A percentile compares a stretch with the other conserved stretches of the same genome.
Conservation (phyloP, 352 stramenopile species). For the Globisporangium nagaii region DNA sequence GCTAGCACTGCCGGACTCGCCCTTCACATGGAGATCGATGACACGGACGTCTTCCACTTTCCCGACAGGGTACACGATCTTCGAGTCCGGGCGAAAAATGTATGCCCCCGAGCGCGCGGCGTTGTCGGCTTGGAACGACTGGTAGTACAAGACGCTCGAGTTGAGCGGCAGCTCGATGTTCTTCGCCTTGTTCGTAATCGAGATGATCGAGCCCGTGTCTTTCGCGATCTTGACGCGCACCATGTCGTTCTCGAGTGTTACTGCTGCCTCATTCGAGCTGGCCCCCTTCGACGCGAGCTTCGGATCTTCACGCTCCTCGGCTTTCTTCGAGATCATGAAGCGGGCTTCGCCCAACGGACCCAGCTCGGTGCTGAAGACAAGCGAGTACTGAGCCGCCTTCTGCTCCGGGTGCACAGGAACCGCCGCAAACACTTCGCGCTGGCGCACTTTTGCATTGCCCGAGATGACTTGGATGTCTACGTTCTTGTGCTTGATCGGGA, state of each 20-base stretch:
- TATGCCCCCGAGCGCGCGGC: constrained; percentile 94
- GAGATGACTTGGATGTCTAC: constrained; percentile 33
- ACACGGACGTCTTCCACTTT: constrained; percentile 24
- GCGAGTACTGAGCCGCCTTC: constrained; percentile 46
- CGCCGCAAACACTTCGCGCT: constrained; percentile 43
- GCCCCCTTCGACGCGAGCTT: neutral
- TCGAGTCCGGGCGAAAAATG: constrained; percentile 91
- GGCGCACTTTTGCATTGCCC: constrained; percentile 26
- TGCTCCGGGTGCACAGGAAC: constrained; percentile 47
- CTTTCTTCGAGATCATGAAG: constrained; percentile 46
- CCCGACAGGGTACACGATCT: constrained; percentile 46
- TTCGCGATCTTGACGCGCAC: constrained; percentile 49
- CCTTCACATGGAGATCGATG: constrained; percentile 34
- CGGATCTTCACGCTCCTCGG: too few species aligned
- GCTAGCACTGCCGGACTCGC: constrained; percentile 18
- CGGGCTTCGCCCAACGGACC: constrained; percentile 42
- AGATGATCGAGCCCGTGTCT: constrained; percentile 43
- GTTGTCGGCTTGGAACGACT: constrained; percentile 38
- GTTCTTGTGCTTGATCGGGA: constrained; percentile 48
- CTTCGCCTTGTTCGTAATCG: constrained; percentile 66
- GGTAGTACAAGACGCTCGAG: constrained; percentile 59
- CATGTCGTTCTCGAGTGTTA: constrained; percentile 61
- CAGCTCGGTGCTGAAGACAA: constrained; percentile 63
- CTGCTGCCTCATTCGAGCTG: constrained; percentile 9
- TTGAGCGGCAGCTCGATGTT: constrained; percentile 52